Evolutionary conservation across 1,284 basidiomycete genomes (phyloP).

Genomic region (Apiotrichum siamense): DNA sequence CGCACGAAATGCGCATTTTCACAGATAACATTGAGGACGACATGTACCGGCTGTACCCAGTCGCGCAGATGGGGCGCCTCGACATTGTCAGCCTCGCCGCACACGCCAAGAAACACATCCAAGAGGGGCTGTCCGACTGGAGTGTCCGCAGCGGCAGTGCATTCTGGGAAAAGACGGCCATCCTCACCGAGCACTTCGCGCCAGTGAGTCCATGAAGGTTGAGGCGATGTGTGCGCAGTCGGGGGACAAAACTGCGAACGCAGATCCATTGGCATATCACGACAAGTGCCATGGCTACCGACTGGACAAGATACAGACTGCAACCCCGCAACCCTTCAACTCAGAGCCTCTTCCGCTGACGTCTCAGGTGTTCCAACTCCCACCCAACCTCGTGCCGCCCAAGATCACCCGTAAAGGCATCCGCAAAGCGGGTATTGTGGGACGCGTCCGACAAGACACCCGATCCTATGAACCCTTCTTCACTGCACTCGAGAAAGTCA

Average conservation of each 20-base stretch:
- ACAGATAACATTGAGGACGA: background rate
- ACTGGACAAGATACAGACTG: no score
- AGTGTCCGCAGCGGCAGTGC: background rate
- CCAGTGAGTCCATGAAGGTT: background rate
- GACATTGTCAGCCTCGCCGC: background rate
- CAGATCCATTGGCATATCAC: no score
- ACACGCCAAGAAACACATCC: background rate
- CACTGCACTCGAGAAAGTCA: background rate
- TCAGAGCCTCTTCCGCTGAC: no score
- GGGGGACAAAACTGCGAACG: no score
- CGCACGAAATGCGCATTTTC: background rate
- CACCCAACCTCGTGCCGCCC: background rate
- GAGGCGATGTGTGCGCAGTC: background rate
- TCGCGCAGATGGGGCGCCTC: background rate
- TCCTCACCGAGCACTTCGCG: background rate
- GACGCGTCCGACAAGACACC: background rate
- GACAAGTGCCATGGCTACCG: no score
- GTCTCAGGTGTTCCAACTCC: no score
- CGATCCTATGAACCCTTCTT: background rate
- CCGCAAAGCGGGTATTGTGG: constrained; percentile 1
- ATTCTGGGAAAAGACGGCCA: background rate
- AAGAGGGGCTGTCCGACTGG: background rate
- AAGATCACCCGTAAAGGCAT: background rate
- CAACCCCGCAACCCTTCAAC: no score
- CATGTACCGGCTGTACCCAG: background rate